Evolutionary conservation across 129 eudicot genomes (phyloP).

Genomic region (Centaurea solstitialis): DNA sequence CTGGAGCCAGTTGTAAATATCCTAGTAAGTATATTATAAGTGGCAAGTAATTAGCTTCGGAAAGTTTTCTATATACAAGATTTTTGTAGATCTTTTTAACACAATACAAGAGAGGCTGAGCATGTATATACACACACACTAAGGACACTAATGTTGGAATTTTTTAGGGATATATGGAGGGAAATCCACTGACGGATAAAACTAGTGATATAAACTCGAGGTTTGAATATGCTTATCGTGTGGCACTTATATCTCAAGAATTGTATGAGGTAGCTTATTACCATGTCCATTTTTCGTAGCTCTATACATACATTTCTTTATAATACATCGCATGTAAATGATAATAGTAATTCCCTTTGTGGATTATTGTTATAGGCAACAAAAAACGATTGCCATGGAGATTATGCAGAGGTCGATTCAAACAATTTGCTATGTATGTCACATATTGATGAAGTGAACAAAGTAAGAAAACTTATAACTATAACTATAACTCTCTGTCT

Average conservation of each 20-base stretch:
- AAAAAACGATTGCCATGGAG: constrained; percentile 21
- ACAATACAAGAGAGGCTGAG: too few relatives aligned
- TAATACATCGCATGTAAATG: not conserved
- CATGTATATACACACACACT: too few relatives aligned
- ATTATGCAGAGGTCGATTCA: constrained; percentile 22
- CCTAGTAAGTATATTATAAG: not conserved
- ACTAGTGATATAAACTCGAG: constrained; percentile 21
- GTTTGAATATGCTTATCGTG: constrained; percentile 14
- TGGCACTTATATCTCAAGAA: constrained; percentile 28
- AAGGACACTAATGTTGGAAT: not conserved
- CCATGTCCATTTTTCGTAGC: too few relatives aligned
- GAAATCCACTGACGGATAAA: constrained; percentile 27
- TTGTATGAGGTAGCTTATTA: constrained; percentile 20
- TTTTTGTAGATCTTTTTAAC: too few relatives aligned
- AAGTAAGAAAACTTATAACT: constrained; percentile 6
- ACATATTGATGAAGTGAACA: constrained; percentile 4
- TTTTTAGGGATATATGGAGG: constrained; percentile 18
- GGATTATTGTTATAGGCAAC: constrained; percentile 6
- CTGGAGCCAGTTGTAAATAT: constrained; percentile 21
- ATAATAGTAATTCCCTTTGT: not conserved
- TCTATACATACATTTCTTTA: not conserved
- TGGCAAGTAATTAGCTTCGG: too few relatives aligned
- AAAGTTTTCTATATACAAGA: too few relatives aligned
- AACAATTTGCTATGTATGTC: constrained; percentile 13
- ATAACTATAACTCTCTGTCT: too few relatives aligned